A percentile compares a stretch with the other conserved stretches of the same genome.
Evolutionary conservation across 768 basidiomycete genomes (phyloP).

Genomic region (Suillus luteus): DNA sequence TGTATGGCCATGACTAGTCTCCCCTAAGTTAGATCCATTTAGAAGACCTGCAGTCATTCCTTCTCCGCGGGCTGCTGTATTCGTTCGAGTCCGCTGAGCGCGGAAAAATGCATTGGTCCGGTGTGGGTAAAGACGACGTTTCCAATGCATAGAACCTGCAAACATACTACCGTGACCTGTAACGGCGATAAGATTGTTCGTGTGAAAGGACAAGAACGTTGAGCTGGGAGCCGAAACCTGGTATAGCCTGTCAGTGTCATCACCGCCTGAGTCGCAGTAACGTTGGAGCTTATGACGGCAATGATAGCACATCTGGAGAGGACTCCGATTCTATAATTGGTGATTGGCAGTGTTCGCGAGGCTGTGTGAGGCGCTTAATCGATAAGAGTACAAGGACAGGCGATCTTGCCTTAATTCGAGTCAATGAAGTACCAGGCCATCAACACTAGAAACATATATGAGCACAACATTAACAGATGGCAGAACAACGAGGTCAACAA

Average conservation of each 20-base stretch:
- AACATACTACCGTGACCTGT: neutral
- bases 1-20: neutral
- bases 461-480: neutral
- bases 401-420: neutral
- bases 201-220: neutral
- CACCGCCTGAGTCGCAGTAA: conserved; percentile 5
- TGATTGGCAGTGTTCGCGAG: neutral
- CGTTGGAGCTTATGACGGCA: conserved; percentile 7
- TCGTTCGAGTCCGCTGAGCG: neutral
- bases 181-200: neutral
- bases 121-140: neutral
- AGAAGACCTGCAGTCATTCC: neutral
- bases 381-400: neutral
- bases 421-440: neutral
- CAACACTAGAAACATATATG: neutral
- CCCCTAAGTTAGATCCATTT: neutral
- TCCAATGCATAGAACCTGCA: neutral
- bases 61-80: neutral
- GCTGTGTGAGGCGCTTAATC: conserved; percentile 2
- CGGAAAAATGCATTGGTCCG: neutral
- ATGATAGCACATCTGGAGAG: neutral
- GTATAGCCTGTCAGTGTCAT: conserved; percentile 8
- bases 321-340: conserved; percentile 8
- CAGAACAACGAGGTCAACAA: conserved; percentile 10
- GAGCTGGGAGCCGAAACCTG: neutral